Conservation (phyloP, 2,329 filamentous ascomycete genomes). For the Zymoseptoria pseudotritici region DNA sequence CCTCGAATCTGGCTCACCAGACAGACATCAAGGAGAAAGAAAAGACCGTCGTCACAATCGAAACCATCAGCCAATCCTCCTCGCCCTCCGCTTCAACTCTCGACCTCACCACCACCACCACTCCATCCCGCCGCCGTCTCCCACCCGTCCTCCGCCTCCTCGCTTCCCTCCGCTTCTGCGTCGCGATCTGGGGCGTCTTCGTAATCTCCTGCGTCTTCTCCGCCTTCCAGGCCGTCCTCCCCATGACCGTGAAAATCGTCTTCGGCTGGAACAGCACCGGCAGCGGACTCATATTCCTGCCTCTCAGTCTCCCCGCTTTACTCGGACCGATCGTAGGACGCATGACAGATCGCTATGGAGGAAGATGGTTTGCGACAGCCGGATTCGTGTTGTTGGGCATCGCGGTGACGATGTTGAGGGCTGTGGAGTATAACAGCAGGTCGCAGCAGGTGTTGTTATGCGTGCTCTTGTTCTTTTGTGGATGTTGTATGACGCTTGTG, state of each 20-base stretch:
- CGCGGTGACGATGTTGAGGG: conserved; percentile 11
- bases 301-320: conserved; percentile 15
- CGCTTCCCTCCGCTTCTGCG: conserved; percentile 13
- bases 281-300: conserved; percentile 21
- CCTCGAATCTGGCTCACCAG: neutral
- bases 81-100: neutral
- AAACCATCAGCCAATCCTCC: conserved; percentile 1
- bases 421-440: conserved; percentile 9
- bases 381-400: conserved; percentile 11
- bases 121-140: neutral
- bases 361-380: conserved; percentile 14
- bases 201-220: conserved; percentile 14
- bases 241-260: conserved; percentile 11
- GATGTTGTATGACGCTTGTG: conserved; percentile 12
- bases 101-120: neutral
- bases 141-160: conserved; percentile 16
- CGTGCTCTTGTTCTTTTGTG: conserved; percentile 12
- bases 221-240: conserved; percentile 17
- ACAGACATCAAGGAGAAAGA: neutral
- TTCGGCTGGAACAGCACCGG: conserved; percentile 17
- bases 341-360: conserved; percentile 14
- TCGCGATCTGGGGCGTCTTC: conserved; percentile 17
- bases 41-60: neutral
- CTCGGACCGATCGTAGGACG: conserved; percentile 18
- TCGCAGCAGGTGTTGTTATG: conserved; percentile 14